These are phyloP conservation scores for Boletus subparvulus DNA, from an alignment of 768 basidiomycete species.

Conservation along the genomic window DNA sequence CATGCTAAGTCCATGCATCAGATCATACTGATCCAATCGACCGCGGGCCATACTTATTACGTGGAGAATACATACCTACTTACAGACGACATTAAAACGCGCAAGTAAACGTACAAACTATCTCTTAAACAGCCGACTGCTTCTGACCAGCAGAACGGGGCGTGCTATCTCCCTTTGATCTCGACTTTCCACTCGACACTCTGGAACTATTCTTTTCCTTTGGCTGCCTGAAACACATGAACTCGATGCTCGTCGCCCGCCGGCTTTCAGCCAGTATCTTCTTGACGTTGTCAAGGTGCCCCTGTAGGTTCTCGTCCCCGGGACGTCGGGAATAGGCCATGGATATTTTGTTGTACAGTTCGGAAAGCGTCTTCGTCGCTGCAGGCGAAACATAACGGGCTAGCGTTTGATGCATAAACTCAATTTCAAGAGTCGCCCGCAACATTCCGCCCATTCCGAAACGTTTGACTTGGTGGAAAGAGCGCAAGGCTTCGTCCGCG, in stretches of 20 bases:
- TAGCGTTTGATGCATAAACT: constrained; percentile 97
- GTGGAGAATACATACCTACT: background rate
- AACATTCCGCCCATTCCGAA: constrained; percentile 99
- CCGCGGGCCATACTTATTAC: background rate
- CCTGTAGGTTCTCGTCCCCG: constrained; percentile 84
- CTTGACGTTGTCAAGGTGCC: constrained; percentile 87
- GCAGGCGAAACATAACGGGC: constrained; percentile 80
- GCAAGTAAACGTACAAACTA: background rate
- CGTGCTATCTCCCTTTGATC: constrained; percentile 16
- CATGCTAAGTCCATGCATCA: too few relatives aligned
- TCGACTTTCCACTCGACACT: constrained; percentile 15
- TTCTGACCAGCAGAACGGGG: constrained; percentile 23
- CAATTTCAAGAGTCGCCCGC: constrained; percentile 95
- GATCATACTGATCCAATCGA: too few relatives aligned
- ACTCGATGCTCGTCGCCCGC: constrained; percentile 90
- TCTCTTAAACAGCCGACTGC: constrained; percentile 8
- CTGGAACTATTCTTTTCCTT: constrained; percentile 41
- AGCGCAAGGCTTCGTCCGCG: constrained; percentile 77
- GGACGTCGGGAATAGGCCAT: constrained; percentile 85
- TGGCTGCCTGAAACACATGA: constrained; percentile 85
- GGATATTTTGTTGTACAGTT: constrained; percentile 93
- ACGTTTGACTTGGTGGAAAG: constrained; percentile 84
- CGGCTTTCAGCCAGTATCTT: constrained; percentile 85
- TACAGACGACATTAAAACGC: background rate
- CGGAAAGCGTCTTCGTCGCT: constrained; percentile 82